phyloP scores from a whole-genome alignment of 129 eudicot species.

The Flaveria linearis region DNA sequence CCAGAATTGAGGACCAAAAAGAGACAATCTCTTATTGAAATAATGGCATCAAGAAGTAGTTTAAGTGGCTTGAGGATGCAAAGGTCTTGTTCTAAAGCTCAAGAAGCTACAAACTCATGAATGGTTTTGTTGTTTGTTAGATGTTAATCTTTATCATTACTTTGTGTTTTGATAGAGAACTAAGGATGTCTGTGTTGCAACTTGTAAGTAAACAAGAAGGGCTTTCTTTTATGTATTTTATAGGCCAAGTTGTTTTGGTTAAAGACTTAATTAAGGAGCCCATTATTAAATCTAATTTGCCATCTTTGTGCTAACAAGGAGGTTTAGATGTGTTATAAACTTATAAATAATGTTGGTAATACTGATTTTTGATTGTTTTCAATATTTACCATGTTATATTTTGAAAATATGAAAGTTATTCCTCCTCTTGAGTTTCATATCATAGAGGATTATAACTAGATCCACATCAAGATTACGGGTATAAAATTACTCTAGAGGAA shows the following conservation, averaged over 20 bases:
- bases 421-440: no score
- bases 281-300: background rate
- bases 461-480: no score
- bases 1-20: conserved; percentile 63
- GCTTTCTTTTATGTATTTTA: conserved; percentile 1
- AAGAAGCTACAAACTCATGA: conserved; percentile 50
- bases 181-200: conserved; percentile 34
- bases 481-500: no score
- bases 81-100: conserved; percentile 60
- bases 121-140: conserved; percentile 27
- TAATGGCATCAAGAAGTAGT: conserved; percentile 89
- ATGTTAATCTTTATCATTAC: conserved; percentile 1
- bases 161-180: conserved; percentile 33
- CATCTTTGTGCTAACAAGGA: conserved; percentile 16
- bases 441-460: no score
- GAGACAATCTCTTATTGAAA: conserved; percentile 62
- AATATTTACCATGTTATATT: background rate
- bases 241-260: conserved; percentile 25
- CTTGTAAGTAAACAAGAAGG: conserved; percentile 29
- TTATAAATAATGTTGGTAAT: background rate
- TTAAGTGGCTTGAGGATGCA: conserved; percentile 91
- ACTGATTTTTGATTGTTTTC: background rate
- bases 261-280: background rate
- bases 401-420: no score
- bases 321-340: conserved; percentile 1